Conservation (phyloP, 805 yeast genomes). For the Yamadazyma olivae region DNA sequence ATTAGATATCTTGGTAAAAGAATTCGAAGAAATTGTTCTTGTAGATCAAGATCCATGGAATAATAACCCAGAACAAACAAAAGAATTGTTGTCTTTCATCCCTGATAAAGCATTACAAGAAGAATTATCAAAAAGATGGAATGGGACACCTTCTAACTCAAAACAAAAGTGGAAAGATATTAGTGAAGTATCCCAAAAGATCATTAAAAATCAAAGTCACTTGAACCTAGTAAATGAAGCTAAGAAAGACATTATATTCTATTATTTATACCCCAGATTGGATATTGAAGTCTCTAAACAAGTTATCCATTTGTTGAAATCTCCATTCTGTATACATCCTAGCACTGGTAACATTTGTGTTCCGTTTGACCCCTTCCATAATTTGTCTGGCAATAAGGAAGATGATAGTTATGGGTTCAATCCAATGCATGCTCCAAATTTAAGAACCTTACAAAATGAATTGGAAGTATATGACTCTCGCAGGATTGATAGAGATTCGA, state of each 20-base stretch:
- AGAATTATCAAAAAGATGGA: conserved; percentile 61
- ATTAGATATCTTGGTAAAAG: conserved; percentile 58
- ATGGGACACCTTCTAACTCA: conserved; percentile 33
- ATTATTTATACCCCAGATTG: conserved; percentile 82
- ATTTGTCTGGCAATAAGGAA: conserved; percentile 27
- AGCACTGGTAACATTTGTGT: conserved; percentile 95
- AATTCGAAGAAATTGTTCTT: conserved; percentile 64
- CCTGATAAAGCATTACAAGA: conserved; percentile 58
- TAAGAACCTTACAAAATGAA: conserved; percentile 61
- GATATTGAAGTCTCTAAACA: conserved; percentile 92
- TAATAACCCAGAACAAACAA: conserved; percentile 46
- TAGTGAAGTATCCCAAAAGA: conserved; percentile 47
- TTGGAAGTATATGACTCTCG: conserved; percentile 49
- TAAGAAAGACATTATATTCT: conserved; percentile 77
- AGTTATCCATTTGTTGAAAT: conserved; percentile 85
- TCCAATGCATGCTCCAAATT: conserved; percentile 78
- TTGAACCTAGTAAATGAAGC: conserved; percentile 58
- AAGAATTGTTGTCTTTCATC: conserved; percentile 56
- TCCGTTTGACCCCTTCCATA: conserved; percentile 59
- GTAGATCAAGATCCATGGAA: conserved; percentile 88
- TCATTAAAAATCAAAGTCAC: conserved; percentile 43
- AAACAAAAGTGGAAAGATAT: conserved; percentile 81
- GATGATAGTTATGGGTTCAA: conserved; percentile 57
- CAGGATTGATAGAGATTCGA: conserved; percentile 25
- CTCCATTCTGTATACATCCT: conserved; percentile 97